Conservation (phyloP, 2,329 filamentous ascomycete species). For the Apiospora kogelbergensis region DNA sequence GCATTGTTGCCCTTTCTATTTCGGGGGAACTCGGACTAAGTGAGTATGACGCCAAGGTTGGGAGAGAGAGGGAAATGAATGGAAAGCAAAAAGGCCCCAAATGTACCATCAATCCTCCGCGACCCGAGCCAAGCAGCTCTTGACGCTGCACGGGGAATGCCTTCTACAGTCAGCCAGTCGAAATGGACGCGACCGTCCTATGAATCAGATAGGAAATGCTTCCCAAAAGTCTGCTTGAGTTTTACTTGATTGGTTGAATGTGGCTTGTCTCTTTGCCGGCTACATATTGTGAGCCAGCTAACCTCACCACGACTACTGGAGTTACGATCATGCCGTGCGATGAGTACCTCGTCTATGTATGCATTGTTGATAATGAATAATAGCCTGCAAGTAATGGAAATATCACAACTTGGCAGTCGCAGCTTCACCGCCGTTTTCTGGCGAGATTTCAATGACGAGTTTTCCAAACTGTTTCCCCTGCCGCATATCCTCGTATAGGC, state of each 20-base stretch:
- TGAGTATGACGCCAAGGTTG: background rate
- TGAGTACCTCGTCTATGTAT: background rate
- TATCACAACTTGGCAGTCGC: constrained; percentile 39
- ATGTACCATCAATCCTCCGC: background rate
- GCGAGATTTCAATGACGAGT: constrained; percentile 71
- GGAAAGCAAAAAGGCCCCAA: background rate
- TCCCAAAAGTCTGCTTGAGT: constrained; percentile 20
- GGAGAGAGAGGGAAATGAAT: background rate
- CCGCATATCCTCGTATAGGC: constrained; percentile 85
- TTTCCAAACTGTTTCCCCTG: constrained; percentile 88
- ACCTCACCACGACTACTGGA: background rate
- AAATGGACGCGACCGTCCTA: background rate
- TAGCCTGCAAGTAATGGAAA: no score
- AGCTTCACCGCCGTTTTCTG: constrained; percentile 15
- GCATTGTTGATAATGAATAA: background rate
- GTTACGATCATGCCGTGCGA: background rate
- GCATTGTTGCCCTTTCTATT: background rate
- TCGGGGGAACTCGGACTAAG: background rate
- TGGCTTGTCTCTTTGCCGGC: background rate
- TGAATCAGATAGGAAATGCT: background rate
- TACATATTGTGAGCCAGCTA: background rate
- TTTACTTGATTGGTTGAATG: constrained; percentile 21
- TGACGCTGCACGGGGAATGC: background rate
- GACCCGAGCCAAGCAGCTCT: background rate
- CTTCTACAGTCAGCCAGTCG: background rate